Conservation (phyloP, 2,329 filamentous ascomycete species). For the Aspergillus carbonarius region DNA sequence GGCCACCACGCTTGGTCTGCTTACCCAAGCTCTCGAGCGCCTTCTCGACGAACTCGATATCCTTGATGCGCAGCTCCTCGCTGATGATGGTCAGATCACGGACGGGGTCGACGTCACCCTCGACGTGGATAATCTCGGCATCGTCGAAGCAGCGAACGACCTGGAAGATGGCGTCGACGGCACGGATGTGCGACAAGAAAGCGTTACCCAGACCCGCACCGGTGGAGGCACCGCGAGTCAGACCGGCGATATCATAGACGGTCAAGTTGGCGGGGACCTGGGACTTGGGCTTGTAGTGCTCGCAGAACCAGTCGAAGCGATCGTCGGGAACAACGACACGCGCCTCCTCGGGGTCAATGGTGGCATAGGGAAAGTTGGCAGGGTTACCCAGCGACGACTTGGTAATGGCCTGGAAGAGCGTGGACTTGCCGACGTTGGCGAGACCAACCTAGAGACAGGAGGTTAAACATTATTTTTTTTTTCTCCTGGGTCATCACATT, state of each 20-base stretch:
- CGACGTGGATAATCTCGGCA: slow-evolving; percentile 98
- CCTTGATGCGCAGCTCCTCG: slow-evolving; percentile 94
- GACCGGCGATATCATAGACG: slow-evolving; percentile 96
- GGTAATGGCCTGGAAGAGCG: slow-evolving; percentile 98
- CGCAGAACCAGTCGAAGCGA: slow-evolving; percentile 90
- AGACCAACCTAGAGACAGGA: slow-evolving; percentile 73
- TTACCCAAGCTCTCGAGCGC: slow-evolving; percentile 87
- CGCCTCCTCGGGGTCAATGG: slow-evolving; percentile 97
- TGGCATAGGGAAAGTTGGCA: slow-evolving; percentile 98
- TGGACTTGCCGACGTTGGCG: slow-evolving; percentile 99
- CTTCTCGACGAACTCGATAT: slow-evolving; percentile 98
- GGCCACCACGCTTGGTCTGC: slow-evolving; percentile 90
- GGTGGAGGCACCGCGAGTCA: slow-evolving; percentile 92
- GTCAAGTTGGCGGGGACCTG: slow-evolving; percentile 95
- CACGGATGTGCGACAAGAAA: slow-evolving; percentile 97
- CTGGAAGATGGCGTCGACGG: slow-evolving; percentile 97
- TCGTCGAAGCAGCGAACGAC: slow-evolving; percentile 97
- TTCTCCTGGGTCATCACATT: slow-evolving; percentile 9
- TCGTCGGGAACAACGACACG: slow-evolving; percentile 96
- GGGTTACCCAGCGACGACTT: slow-evolving; percentile 97
- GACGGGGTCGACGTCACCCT: slow-evolving; percentile 94
- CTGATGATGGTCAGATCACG: slow-evolving; percentile 95
- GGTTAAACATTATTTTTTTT: slow-evolving; percentile 12
- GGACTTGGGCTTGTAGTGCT: slow-evolving; percentile 98
- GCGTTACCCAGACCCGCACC: slow-evolving; percentile 96